Conservation (phyloP, 1,284 basidiomycete genomes). For the Exsudoporus floridanus region DNA sequence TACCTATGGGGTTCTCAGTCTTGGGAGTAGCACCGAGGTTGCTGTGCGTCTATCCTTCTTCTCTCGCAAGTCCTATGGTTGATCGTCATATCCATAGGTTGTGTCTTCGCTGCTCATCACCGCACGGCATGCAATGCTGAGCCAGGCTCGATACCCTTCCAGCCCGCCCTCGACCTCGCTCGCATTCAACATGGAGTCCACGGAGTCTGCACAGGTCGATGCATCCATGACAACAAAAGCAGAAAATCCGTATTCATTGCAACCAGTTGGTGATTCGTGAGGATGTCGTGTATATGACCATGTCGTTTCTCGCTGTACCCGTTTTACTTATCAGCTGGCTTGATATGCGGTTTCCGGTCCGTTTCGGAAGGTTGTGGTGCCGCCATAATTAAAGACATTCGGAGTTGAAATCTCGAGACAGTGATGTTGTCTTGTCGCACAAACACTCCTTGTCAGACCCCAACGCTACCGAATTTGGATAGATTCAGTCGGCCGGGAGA, state of each 20-base stretch:
- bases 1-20: neutral
- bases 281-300: too few relatives aligned
- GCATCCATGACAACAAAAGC: neutral
- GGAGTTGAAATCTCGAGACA: too few relatives aligned
- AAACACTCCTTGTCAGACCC: too few relatives aligned
- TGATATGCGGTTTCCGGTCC: too few relatives aligned
- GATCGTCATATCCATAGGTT: conserved; percentile 6
- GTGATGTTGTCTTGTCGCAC: too few relatives aligned
- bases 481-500: too few relatives aligned
- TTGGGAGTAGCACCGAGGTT: conserved; percentile 21
- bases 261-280: neutral
- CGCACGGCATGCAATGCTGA: conserved; percentile 16
- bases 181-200: neutral
- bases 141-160: neutral
- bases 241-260: neutral
- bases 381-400: too few relatives aligned
- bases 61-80: neutral
- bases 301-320: neutral
- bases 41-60: conserved; percentile 11
- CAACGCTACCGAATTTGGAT: too few relatives aligned
- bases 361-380: too few relatives aligned
- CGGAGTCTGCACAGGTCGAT: neutral
- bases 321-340: too few relatives aligned
- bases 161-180: neutral
- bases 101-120: conserved; percentile 26